Evolutionary conservation across 768 basidiomycete genomes (phyloP).

Genomic region (Lentinula lateritia): DNA sequence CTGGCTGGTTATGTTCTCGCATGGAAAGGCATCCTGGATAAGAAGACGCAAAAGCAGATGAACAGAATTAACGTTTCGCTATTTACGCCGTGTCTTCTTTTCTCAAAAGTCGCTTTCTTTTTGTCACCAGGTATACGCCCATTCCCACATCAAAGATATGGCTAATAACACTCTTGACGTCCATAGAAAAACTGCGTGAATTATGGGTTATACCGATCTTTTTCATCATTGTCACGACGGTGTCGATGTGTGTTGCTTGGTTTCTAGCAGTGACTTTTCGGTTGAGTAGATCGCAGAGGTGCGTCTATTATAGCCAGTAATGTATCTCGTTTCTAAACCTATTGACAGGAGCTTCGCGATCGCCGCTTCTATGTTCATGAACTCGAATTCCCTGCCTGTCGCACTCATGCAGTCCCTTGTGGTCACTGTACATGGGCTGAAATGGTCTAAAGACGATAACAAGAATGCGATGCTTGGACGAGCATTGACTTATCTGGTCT

Average conservation of each 20-base stretch:
- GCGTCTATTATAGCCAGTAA: constrained; percentile 14
- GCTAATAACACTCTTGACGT: neutral
- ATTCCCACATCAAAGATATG: neutral
- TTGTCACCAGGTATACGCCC: constrained; percentile 59
- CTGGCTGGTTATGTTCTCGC: constrained; percentile 82
- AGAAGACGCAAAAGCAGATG: constrained; percentile 82
- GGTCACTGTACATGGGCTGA: constrained; percentile 73
- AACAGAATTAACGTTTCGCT: constrained; percentile 83
- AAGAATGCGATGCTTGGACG: constrained; percentile 88
- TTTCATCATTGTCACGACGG: constrained; percentile 69
- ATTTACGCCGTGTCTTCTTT: constrained; percentile 83
- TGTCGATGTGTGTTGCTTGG: constrained; percentile 69
- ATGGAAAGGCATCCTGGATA: constrained; percentile 75
- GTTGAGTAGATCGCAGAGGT: constrained; percentile 76
- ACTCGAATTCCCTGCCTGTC: constrained; percentile 91
- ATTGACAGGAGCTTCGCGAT: constrained; percentile 63
- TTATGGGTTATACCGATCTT: constrained; percentile 85
- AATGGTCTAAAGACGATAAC: constrained; percentile 78
- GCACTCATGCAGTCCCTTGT: constrained; percentile 92
- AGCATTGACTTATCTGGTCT: constrained; percentile 82
- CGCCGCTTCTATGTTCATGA: constrained; percentile 87
- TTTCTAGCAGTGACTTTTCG: constrained; percentile 56
- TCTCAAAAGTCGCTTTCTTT: constrained; percentile 95
- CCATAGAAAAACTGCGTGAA: constrained; percentile 65
- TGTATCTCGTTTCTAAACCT: neutral